phyloP scores from a whole-genome alignment of 2,329 filamentous ascomycete species.

The Trichothecium roseum region DNA sequence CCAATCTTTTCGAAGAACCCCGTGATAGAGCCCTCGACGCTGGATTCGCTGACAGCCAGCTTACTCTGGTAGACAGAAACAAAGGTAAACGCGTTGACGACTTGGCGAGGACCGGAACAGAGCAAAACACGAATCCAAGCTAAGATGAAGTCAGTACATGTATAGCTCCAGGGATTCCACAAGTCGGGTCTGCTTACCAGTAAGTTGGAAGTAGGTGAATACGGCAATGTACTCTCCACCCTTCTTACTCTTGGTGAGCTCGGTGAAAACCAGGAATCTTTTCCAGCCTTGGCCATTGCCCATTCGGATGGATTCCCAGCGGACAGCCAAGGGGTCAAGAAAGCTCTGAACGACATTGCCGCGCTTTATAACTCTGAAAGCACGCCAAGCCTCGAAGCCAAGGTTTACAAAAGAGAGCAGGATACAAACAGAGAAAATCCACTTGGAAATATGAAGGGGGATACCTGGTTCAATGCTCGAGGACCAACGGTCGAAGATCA shows the following conservation, averaged over 20 bases:
- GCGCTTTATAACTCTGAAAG: slow-evolving; percentile 69
- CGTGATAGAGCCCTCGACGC: slow-evolving; percentile 51
- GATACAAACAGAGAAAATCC: slow-evolving; percentile 92
- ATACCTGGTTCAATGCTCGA: slow-evolving; percentile 72
- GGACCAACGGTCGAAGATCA: slow-evolving; percentile 84
- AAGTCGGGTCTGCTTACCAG: slow-evolving; percentile 36
- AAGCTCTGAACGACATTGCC: slow-evolving; percentile 88
- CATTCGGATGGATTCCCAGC: slow-evolving; percentile 72
- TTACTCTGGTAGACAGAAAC: slow-evolving; percentile 73
- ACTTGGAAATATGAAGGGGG: slow-evolving; percentile 70
- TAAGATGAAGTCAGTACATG: slow-evolving; percentile 18
- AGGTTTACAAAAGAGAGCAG: slow-evolving; percentile 81
- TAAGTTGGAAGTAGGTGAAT: slow-evolving; percentile 76
- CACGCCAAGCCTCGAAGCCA: slow-evolving; percentile 68
- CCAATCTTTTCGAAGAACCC: slow-evolving; percentile 80
- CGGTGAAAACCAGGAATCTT: slow-evolving; percentile 85
- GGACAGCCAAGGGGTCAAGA: slow-evolving; percentile 75
- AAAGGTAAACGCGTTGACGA: slow-evolving; percentile 80
- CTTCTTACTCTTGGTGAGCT: slow-evolving; percentile 84
- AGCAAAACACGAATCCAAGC: slow-evolving; percentile 83
- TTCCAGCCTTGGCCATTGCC: slow-evolving; percentile 71
- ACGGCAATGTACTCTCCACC: slow-evolving; percentile 83
- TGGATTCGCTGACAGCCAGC: slow-evolving; percentile 43
- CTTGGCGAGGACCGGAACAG: slow-evolving; percentile 86
- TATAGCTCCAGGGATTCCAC: neutral